These are phyloP conservation scores for Periglandula ipomoeae DNA, from an alignment of 2,329 filamentous ascomycete species.

Conservation along the genomic window DNA sequence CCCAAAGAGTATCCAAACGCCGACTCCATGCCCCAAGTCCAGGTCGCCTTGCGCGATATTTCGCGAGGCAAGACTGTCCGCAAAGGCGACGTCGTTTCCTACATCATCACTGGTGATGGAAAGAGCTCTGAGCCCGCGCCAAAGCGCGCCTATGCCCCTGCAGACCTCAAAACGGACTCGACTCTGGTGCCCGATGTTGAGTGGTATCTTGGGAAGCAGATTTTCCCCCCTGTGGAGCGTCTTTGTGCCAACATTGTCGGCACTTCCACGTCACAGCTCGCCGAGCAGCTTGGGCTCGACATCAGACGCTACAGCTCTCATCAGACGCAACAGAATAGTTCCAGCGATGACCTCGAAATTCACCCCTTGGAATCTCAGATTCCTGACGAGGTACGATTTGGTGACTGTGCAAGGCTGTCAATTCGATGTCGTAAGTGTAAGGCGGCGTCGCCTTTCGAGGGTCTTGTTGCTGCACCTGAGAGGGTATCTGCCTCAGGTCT, in stretches of 20 bases:
- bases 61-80: conserved; percentile 80
- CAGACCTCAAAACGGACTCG: conserved; percentile 71
- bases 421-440: conserved; percentile 80
- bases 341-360: conserved; percentile 59
- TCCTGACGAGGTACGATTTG: conserved; percentile 82
- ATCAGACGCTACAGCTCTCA: conserved; percentile 65
- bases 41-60: conserved; percentile 84
- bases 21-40: conserved; percentile 92
- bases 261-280: conserved; percentile 81
- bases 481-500: conserved; percentile 67
- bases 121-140: conserved; percentile 61
- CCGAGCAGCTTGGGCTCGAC: conserved; percentile 89
- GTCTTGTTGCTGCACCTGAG: conserved; percentile 50
- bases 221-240: conserved; percentile 94
- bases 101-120: conserved; percentile 77
- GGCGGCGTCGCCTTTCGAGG: conserved; percentile 62
- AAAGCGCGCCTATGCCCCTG: conserved; percentile 80
- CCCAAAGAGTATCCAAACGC: conserved; percentile 91
- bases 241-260: conserved; percentile 92
- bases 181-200: conserved; percentile 83
- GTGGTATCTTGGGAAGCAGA: conserved; percentile 97
- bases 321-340: conserved; percentile 36
- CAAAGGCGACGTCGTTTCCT: conserved; percentile 92
- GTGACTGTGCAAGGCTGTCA: conserved; percentile 64
- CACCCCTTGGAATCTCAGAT: conserved; percentile 91